Percentiles rank a stretch among this genome's conserved stretches.
These are phyloP conservation scores for Paramecium sonneborni DNA, from an alignment of 73 alveolate genomes.

Conservation along the genomic window DNA sequence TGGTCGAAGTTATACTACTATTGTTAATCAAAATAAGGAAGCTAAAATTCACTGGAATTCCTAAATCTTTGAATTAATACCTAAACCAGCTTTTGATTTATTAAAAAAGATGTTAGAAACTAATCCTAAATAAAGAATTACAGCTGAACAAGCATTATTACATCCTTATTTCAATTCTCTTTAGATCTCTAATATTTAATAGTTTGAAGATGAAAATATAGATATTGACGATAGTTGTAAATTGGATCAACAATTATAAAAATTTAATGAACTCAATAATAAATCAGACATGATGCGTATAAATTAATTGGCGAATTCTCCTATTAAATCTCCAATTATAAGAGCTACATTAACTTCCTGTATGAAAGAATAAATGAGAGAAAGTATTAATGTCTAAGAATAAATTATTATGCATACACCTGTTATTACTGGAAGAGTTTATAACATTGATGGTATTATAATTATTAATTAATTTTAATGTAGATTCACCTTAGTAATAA, in stretches of 20 bases:
- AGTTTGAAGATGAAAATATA: background rate
- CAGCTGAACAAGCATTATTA: conserved; percentile 80
- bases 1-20: conserved; percentile 21
- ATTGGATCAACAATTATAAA: background rate
- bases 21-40: background rate
- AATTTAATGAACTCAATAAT: background rate
- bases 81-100: conserved; percentile 50
- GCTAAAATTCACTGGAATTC: background rate
- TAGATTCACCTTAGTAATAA: background rate
- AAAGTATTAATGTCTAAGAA: background rate
- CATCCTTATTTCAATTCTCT: conserved; percentile 61
- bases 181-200: background rate
- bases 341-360: background rate
- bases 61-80: background rate
- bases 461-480: background rate
- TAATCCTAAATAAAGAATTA: conserved; percentile 79
- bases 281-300: background rate
- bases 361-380: background rate
- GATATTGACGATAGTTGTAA: background rate
- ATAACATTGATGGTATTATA: background rate
- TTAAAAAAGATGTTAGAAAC: conserved; percentile 72
- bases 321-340: background rate
- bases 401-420: conserved; percentile 34
- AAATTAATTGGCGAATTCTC: background rate
- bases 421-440: background rate